Conservation (phyloP, 805 yeast genomes). For the Sugiyamaella mastotermitis region DNA sequence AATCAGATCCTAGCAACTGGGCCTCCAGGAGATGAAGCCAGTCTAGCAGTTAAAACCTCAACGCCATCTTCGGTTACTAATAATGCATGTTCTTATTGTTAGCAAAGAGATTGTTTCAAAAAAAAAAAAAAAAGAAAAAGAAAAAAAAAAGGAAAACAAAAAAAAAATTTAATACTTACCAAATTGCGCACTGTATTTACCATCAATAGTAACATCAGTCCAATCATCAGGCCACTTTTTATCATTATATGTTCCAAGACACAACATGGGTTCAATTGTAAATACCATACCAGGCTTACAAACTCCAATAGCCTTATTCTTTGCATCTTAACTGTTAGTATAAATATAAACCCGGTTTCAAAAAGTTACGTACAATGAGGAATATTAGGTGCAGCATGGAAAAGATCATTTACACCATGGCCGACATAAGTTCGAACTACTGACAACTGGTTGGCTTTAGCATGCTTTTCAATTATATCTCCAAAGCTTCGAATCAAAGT, state of each 20-base stretch:
- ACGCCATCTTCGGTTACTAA: constrained; percentile 90
- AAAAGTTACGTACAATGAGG: no score
- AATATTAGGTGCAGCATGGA: constrained; percentile 88
- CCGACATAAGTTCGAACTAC: constrained; percentile 91
- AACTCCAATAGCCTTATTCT: constrained; percentile 86
- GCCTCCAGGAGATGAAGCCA: constrained; percentile 84
- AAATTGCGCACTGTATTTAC: constrained; percentile 86
- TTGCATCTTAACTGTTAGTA: no score
- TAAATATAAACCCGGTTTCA: no score
- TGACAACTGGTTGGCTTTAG: constrained; percentile 67
- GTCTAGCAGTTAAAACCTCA: constrained; percentile 82
- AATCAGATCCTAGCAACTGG: constrained; percentile 20
- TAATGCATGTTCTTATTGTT: constrained; percentile 91
- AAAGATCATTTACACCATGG: constrained; percentile 81
- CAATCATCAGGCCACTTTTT: constrained; percentile 95
- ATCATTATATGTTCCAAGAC: constrained; percentile 76
- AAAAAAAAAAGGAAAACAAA: no score
- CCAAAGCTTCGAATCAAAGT: constrained; percentile 81
- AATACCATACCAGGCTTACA: constrained; percentile 95
- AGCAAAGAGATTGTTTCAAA: no score
- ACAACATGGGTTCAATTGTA: constrained; percentile 97
- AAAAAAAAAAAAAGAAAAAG: no score
- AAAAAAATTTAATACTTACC: no score
- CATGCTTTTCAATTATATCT: constrained; percentile 80
- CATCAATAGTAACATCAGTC: constrained; percentile 92